Evolutionary conservation across 345 rosid species (phyloP), one percentile per base, ranked within the genome.

Genomic region (Excoecaria agallocha): DNA sequence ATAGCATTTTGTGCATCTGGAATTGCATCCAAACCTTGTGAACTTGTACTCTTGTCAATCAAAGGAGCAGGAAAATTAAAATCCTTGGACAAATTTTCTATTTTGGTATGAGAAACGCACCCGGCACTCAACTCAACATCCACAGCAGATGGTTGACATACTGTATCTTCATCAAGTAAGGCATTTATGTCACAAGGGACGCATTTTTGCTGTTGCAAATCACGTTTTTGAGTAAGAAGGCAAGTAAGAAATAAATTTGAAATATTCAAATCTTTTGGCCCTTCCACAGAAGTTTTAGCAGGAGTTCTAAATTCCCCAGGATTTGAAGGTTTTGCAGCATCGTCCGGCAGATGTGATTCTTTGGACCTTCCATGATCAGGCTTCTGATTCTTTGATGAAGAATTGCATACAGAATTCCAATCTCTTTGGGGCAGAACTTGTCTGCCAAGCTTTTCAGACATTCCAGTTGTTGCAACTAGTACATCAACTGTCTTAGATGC

Each of bases 81-180:
- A 17, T 66, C 70, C 39, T 77, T 35, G 57, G 75, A 54, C 19
- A 35, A 56, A 70, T 25, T 38, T 61, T 56, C 52, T 70, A 55
- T 8, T 37, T 66, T 60, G 17, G 15, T 30, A 69, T 70, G 72
- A 46, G 19, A 48, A 49, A 20, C 72, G 69, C 56, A 37, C 20
- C 60, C 19, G 50, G 52, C 22, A 57, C 46, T 68, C 20, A 70
- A 61, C 45, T 65, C 72, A 55, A 65, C 62, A 60, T 83, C 78
- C 75, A 65, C 66, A 48, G 39, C 41, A 57, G 78, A 43, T 54
- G 72, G 56, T 3, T 70, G 70, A 56, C 69, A 66, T 24, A 57
- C 46, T 68, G 50, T 72, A 60, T 76, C 72, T 43, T 73, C 85
- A 75, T 77, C 74, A 62, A 69, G 78, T 66, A 82, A 66, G 30